Percentiles rank a stretch among this genome's conserved stretches.
phyloP scores from a whole-genome alignment of 768 basidiomycete genomes.

The Collybia sordida region DNA sequence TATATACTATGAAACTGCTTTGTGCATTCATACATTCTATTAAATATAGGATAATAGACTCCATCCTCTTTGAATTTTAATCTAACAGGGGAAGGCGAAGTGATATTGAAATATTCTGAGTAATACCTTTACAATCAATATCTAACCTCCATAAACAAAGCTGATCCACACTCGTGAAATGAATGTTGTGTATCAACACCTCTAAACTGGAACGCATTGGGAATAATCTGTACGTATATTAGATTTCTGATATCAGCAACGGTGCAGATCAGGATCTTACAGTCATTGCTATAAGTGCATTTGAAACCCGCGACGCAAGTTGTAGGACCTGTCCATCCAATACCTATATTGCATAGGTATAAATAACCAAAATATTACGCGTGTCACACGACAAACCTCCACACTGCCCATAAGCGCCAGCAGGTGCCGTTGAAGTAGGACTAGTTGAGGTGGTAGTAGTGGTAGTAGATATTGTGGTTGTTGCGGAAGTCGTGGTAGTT shows the following conservation, averaged over 20 bases:
- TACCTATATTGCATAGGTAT: constrained; percentile 13
- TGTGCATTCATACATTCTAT: not conserved
- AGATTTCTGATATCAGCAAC: not conserved
- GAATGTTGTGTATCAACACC: too few species aligned
- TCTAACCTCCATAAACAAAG: too few species aligned
- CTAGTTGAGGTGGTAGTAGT: constrained; percentile 22
- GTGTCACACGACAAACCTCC: constrained; percentile 28
- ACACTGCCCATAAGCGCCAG: constrained; percentile 39
- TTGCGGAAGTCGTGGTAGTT: constrained; percentile 18
- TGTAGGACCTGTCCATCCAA: constrained; percentile 42
- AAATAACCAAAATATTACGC: not conserved
- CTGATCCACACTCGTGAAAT: too few species aligned
- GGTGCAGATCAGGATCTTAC: constrained; percentile 25
- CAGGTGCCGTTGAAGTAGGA: constrained; percentile 28
- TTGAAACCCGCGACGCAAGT: constrained; percentile 35
- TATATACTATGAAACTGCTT: too few species aligned
- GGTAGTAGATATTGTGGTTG: constrained; percentile 16
- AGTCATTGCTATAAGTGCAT: constrained; percentile 37
- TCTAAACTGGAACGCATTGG: constrained; percentile 39
- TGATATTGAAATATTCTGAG: too few species aligned
- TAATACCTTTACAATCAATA: too few species aligned
- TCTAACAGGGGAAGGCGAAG: too few species aligned
- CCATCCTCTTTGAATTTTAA: too few species aligned
- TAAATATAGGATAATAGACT: constrained; percentile 18
- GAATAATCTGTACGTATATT: constrained; percentile 36